Conservation (phyloP, 768 basidiomycete genomes). For the Lactifluus piperatus region DNA sequence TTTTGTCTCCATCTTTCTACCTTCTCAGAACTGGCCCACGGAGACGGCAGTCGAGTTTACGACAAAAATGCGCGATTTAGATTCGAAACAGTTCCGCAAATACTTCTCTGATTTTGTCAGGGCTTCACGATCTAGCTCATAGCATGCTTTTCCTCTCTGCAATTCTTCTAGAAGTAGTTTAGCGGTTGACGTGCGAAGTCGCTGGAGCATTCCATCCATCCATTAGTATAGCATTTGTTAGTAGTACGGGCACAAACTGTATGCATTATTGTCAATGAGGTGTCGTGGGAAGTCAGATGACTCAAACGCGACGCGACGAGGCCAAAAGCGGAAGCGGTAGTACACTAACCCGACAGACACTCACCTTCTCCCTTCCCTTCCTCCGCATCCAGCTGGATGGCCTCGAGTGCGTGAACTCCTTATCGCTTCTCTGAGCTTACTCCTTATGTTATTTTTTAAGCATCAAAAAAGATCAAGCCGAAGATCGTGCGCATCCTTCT, state of each 20-base stretch:
- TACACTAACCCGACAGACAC: neutral
- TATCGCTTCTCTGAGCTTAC: neutral
- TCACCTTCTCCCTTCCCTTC: neutral
- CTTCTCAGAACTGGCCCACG: conserved; percentile 80
- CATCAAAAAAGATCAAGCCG: conserved; percentile 27
- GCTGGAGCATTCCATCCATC: neutral
- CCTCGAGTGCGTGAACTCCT: conserved; percentile 25
- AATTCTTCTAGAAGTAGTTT: neutral
- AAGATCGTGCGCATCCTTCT: conserved; percentile 34
- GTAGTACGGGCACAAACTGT: neutral
- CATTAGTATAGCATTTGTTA: conserved; percentile 6
- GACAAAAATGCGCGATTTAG: conserved; percentile 62
- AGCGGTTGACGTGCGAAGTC: neutral
- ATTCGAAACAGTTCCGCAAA: conserved; percentile 71
- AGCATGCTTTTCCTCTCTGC: neutral
- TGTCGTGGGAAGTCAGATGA: conserved; percentile 6
- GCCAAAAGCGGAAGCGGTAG: neutral
- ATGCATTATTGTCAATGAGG: neutral
- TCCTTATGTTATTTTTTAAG: conserved; percentile 14
- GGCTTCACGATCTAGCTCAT: conserved; percentile 42
- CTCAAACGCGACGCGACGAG: neutral
- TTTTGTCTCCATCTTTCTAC: conserved; percentile 71
- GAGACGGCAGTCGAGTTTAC: conserved; percentile 72
- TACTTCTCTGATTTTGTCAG: conserved; percentile 82
- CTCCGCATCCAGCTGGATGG: conserved; percentile 19